Base-by-base conservation (phyloP, 352 stramenopile species). In the Pythium brachiatum region DNA sequence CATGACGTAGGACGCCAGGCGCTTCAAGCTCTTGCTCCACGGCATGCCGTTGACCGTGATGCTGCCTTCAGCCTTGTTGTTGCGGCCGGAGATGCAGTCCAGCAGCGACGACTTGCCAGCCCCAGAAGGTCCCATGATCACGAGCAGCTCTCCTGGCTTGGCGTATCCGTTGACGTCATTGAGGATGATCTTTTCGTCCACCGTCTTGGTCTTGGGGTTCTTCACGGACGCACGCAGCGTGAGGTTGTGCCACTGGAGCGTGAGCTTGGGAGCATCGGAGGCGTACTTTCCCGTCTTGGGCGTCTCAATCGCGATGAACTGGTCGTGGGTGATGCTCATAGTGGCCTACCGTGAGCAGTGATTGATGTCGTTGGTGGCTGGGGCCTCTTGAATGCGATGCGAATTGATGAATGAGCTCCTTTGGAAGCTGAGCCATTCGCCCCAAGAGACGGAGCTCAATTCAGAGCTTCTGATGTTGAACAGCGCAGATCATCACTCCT, bases 101-200 rank as follows among this genome's bases (percentile, higher is more conserved):
- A 97, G 81, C 7, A 98, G 79, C 2, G 94, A 97, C n/a, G 89
- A 97, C 67, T 98, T 98, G 12, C 92, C 90, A 31, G 86, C 82
- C 13, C 86, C 84, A 0, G 74, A 86, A 1, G 76, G 76, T 16
- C 83, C 85, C 75, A 90, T 89, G 60, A 94, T 75, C 15, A 84
- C 79, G 13, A 90, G 60, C 2, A 91, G 66, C 21, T 83, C 69
- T 8, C 82, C 83, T 7, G 80, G 81, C 7, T 50, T 47, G 2
- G 79, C 79, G 18, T 60, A 62, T 0, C 81, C 83, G 29, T 57
- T 78, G 5, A 92, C 73, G 39, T 76, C 64, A 16, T 73, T 66
- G 2, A 94, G 65, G 50, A 94, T 86, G 2, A 60, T 26, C 50
- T 86, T 88, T 18, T 81, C 63, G 55, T 86, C 74, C 0, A 70